Evolutionary conservation across 2,329 filamentous ascomycete species (phyloP), one percentile per base, ranked within the genome.

Genomic region (Colletotrichum costaricense): DNA sequence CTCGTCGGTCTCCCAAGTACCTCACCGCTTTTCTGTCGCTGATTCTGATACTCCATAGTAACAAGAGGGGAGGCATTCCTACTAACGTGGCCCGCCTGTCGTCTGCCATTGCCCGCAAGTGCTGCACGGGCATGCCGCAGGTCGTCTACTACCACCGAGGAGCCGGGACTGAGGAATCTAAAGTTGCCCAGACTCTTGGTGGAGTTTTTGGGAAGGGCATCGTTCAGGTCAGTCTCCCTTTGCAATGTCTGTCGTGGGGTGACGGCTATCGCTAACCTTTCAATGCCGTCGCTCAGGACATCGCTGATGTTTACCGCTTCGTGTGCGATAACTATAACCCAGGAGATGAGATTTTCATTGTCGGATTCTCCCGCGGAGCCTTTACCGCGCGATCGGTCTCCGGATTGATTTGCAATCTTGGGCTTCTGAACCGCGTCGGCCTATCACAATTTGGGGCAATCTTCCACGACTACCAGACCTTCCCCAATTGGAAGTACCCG

Each of bases 131-230:
- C 60, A 78, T 79, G 77, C 78, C 80, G n/a, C 82, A 83, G 73
- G 71, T 84, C 42, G 78, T 83, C 7, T 81, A 80, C 73, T 84
- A 84, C 67, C 80, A 83, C 26, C 78, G 81, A 8, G 82, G 82
- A 8, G 80, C 81, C 26, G 82, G 82, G 1, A 79, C 78, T 3
- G 77, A 76, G 24, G 75, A 75, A 24, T 76, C 75, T 42, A 76
- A 75, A 49, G 72, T 72, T n/a, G 77, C 76, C 19, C 72, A 76
- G 49, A 73, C 69, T 8, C 74, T 77, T 1, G 78, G 78, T 42
- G 78, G 79, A 33, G 75, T 76, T 8, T 72, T 78, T 2, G 79
- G 79, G 2, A 73, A 75, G n/a, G 79, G 78, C 14, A 69, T 80
- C 12, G 74, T 75, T 7, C 70, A 76, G 54, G 72, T 71, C 46